Base-by-base conservation (phyloP, 108 stramenopile genomes). In the Cyclostephanos tholiformis region DNA sequence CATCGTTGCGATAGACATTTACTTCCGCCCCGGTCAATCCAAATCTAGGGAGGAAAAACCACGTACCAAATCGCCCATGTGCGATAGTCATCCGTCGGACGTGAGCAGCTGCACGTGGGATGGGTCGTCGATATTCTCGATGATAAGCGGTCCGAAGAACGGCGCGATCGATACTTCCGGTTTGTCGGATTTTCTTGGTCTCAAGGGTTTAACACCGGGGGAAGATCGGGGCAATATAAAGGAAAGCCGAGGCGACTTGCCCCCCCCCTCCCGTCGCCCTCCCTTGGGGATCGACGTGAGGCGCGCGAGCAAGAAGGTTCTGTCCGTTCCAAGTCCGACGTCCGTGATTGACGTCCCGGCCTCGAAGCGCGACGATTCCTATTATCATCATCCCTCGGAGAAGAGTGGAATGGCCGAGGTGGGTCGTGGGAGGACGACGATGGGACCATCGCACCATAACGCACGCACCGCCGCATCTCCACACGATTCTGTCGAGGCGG, bases 1-100 rank as follows among this genome's bases (percentile, higher is more conserved):
- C 61, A 25, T 72, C 12, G 78, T 72, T 38, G 71, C 78, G 7
- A 79, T 79, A 30, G 71, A 79, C 60, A 32, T 79, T 41, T 67
- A 72, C 38, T 72, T 72, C 25, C 71, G 71, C 25, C 69, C 46
- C 6, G 48, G n/a, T 67, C 43, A 16, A 32, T 32, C 32, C 51
- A 59, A 32, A 22, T 26, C 30, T 19, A 53, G 17, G 59, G 61
- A 59, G 32, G 67, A 38, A 49, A 65, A 43, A 65, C 46, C 20
- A 27, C 0, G 46, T 25, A 50, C 20, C 62, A 63, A 39, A 4
- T 38, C 41, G 35, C 61, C 61, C 20, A n/a, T 41, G 41, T 41
- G 61, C 19, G 16, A 50, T 30, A 30, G 35, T 53, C 27, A 52
- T 51, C 77, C 36, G 23, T 57, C 56, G 11, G 65, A 70, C 41